Evolutionary conservation across 1,284 basidiomycete species (phyloP).

Genomic region (Ceratorhiza oryzae-sativae): DNA sequence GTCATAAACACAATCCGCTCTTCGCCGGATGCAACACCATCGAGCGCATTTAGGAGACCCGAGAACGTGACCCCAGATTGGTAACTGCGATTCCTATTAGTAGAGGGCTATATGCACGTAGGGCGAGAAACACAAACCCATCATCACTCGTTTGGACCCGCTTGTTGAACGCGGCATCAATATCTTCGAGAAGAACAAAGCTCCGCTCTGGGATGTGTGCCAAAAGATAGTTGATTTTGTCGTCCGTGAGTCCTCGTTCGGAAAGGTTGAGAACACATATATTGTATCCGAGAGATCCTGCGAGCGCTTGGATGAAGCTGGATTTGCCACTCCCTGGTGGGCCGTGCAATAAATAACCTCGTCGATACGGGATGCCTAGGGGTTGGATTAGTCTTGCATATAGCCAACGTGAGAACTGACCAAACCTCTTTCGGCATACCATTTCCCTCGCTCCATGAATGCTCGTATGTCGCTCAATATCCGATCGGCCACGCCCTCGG

Average conservation of each 20-base stretch:
- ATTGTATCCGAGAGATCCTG: conserved; percentile 91
- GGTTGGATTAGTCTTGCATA: conserved; percentile 27
- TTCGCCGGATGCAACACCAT: conserved; percentile 96
- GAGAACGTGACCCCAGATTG: conserved; percentile 97
- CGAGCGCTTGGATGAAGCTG: conserved; percentile 97
- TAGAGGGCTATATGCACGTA: background rate
- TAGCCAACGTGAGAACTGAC: background rate
- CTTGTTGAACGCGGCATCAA: conserved; percentile 97
- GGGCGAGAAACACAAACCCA: conserved; percentile 61
- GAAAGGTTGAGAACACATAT: conserved; percentile 97
- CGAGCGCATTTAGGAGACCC: conserved; percentile 95
- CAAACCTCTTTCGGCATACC: conserved; percentile 96
- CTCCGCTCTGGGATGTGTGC: conserved; percentile 93
- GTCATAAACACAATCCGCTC: conserved; percentile 99
- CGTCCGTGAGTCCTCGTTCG: conserved; percentile 94
- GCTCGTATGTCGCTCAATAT: conserved; percentile 82
- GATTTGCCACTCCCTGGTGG: conserved; percentile 99
- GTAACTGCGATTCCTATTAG: conserved; percentile 60
- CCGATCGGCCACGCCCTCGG: conserved; percentile 77
- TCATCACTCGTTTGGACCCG: conserved; percentile 88
- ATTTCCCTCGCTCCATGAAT: conserved; percentile 85
- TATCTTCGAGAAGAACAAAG: conserved; percentile 94
- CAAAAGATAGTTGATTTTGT: conserved; percentile 93
- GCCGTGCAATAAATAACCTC: conserved; percentile 94
- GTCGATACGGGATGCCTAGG: conserved; percentile 94